Evolutionary conservation across 1,139 yeast species (phyloP).

Genomic region (Citeromyces siamensis): DNA sequence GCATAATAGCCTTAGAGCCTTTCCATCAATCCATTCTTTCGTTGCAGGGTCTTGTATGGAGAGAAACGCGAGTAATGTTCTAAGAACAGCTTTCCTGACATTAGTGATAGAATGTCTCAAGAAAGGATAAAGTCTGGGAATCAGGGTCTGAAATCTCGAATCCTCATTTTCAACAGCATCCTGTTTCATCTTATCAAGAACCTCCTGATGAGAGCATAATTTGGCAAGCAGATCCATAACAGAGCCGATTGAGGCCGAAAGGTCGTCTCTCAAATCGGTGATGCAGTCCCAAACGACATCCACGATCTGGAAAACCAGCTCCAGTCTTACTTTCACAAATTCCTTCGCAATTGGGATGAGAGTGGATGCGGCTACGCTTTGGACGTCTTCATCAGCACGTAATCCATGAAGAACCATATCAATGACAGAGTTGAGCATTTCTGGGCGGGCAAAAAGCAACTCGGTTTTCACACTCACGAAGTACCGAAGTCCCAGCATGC

Average conservation of each 20-base stretch:
- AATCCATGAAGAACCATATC: conserved; percentile 83
- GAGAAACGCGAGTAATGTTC: conserved; percentile 70
- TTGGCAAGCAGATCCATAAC: conserved; percentile 92
- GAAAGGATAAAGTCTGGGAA: conserved; percentile 90
- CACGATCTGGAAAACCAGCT: conserved; percentile 51
- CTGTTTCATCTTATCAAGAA: conserved; percentile 55
- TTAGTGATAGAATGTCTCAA: conserved; percentile 88
- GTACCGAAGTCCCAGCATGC: conserved; percentile 86
- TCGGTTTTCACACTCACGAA: conserved; percentile 86
- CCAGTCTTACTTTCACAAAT: conserved; percentile 55
- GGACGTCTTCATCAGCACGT: conserved; percentile 86
- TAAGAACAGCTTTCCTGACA: conserved; percentile 80
- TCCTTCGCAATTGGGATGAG: conserved; percentile 81
- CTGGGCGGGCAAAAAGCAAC: conserved; percentile 44
- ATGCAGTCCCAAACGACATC: conserved; percentile 83
- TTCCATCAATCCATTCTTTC: conserved; percentile 71
- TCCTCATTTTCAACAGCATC: conserved; percentile 38
- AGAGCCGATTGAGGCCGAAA: conserved; percentile 90
- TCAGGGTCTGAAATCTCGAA: conserved; percentile 55
- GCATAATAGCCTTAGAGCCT: conserved; percentile 59
- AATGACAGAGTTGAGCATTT: conserved; percentile 59
- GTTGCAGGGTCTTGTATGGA: conserved; percentile 52
- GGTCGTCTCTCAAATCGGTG: conserved; percentile 76
- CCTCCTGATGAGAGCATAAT: conserved; percentile 72
- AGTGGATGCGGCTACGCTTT: conserved; percentile 93